phyloP scores from a whole-genome alignment of 768 basidiomycete species.

The Boletus barrowsii region DNA sequence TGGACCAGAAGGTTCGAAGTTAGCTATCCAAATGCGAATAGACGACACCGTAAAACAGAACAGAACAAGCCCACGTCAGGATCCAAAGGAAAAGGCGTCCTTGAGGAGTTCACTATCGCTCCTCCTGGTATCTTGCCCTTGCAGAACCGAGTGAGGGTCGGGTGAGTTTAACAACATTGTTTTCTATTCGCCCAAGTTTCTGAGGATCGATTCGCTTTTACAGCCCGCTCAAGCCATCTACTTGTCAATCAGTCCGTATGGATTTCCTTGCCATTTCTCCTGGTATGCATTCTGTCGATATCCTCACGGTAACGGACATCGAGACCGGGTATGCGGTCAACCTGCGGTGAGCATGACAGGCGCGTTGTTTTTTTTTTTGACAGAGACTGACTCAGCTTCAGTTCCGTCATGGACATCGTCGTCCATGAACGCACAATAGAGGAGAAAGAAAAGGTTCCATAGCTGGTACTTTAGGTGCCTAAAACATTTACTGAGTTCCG shows the following conservation, averaged over 20 bases:
- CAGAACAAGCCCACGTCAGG: constrained; percentile 23
- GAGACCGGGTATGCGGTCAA: constrained; percentile 73
- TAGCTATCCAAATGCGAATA: constrained; percentile 56
- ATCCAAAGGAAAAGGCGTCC: constrained; percentile 12
- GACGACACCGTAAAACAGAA: constrained; percentile 38
- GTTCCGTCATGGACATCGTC: constrained; percentile 74
- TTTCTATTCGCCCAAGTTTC: not conserved
- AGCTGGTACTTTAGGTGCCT: constrained; percentile 13
- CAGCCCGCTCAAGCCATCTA: constrained; percentile 75
- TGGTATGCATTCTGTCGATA: constrained; percentile 75
- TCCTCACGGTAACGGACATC: constrained; percentile 69
- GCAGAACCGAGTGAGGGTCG: constrained; percentile 75
- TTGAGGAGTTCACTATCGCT: constrained; percentile 32
- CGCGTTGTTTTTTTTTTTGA: not conserved
- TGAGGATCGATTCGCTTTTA: constrained; percentile 1
- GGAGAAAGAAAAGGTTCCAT: constrained; percentile 6
- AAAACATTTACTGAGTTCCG: constrained; percentile 6
- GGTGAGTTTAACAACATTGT: constrained; percentile 46
- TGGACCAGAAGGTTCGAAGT: constrained; percentile 79
- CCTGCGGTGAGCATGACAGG: constrained; percentile 49
- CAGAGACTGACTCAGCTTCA: constrained; percentile 26
- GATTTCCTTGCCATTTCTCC: constrained; percentile 77
- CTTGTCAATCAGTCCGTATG: constrained; percentile 86
- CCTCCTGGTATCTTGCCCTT: constrained; percentile 67
- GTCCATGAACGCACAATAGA: constrained; percentile 49